A percentile compares a stretch with the other conserved stretches of the same genome.
Evolutionary conservation across 2,329 filamentous ascomycete genomes (phyloP).

Genomic region (Sporothrix humicola): DNA sequence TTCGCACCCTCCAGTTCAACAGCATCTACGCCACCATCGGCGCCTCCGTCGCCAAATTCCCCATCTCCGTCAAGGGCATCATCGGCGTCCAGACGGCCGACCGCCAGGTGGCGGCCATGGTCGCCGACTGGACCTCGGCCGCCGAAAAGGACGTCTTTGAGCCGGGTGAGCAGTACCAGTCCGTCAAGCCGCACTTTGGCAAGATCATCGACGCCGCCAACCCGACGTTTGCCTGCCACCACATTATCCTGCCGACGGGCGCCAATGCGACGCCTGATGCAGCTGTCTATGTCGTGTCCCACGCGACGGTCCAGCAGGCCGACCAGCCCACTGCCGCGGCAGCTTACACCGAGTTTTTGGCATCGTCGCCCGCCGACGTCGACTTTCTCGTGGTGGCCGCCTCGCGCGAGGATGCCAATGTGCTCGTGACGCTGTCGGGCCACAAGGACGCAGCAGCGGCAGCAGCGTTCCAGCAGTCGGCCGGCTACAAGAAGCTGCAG

Average conservation of each 20-base stretch:
- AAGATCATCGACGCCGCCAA: background rate
- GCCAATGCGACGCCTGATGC: background rate
- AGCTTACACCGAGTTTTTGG: background rate
- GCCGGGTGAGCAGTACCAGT: slow-evolving; percentile 24
- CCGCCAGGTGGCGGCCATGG: slow-evolving; percentile 1
- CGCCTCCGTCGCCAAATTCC: background rate
- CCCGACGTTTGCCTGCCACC: slow-evolving; percentile 18
- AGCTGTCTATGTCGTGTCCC: slow-evolving; percentile 4
- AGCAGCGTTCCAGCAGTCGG: slow-evolving; percentile 8
- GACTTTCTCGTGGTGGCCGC: slow-evolving; percentile 1
- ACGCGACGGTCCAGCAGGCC: slow-evolving; percentile 1
- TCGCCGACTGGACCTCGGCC: slow-evolving; percentile 24
- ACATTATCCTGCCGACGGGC: slow-evolving; percentile 8
- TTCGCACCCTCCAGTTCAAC: background rate
- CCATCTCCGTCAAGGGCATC: slow-evolving; percentile 13
- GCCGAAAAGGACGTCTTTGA: slow-evolving; percentile 16
- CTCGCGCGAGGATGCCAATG: slow-evolving; percentile 8
- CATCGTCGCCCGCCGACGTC: background rate
- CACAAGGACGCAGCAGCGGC: slow-evolving; percentile 13
- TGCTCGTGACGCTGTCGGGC: slow-evolving; percentile 3
- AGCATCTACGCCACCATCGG: background rate
- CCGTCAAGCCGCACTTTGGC: slow-evolving; percentile 16
- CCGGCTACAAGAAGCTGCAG: slow-evolving; percentile 1
- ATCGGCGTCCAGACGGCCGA: slow-evolving; percentile 14
- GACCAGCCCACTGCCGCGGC: background rate